Evolutionary conservation across 2,329 filamentous ascomycete genomes (phyloP).

Genomic region (Neofusicoccum sp.): DNA sequence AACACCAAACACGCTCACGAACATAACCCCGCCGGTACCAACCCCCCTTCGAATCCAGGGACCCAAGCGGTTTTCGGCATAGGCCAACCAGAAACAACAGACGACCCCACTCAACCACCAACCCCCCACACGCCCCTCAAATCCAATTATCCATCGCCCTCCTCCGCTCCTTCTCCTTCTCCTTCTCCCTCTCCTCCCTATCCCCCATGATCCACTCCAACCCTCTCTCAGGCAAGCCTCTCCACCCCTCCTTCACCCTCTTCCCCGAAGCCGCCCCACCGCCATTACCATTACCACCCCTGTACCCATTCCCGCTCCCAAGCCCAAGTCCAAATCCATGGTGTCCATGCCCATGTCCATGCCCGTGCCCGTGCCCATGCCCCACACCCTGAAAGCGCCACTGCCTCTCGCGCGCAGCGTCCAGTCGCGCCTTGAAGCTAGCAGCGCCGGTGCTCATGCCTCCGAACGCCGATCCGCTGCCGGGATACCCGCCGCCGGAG

Average conservation of each 20-base stretch:
- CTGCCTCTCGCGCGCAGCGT: conserved; percentile 32
- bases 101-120: not conserved
- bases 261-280: not conserved
- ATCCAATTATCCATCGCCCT: conserved; percentile 13
- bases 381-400: conserved; percentile 31
- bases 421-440: conserved; percentile 32
- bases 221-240: conserved; percentile 25
- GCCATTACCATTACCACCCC: not conserved
- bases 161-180: conserved; percentile 25
- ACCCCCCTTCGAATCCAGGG: too few species aligned
- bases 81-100: not conserved
- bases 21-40: too few species aligned
- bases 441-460: conserved; percentile 13
- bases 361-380: conserved; percentile 23
- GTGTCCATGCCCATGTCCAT: not conserved
- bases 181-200: conserved; percentile 20
- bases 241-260: conserved; percentile 26
- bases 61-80: too few species aligned
- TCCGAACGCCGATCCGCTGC: not conserved
- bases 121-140: not conserved
- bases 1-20: too few species aligned
- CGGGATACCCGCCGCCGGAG: not conserved
- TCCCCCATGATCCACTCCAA: conserved; percentile 37
- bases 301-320: too few species aligned
- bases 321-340: too few species aligned